A percentile compares a stretch with the other conserved stretches of the same genome.
These are phyloP conservation scores for Phytophthora lateralis DNA, from an alignment of 352 stramenopile species.

Conservation along the genomic window DNA sequence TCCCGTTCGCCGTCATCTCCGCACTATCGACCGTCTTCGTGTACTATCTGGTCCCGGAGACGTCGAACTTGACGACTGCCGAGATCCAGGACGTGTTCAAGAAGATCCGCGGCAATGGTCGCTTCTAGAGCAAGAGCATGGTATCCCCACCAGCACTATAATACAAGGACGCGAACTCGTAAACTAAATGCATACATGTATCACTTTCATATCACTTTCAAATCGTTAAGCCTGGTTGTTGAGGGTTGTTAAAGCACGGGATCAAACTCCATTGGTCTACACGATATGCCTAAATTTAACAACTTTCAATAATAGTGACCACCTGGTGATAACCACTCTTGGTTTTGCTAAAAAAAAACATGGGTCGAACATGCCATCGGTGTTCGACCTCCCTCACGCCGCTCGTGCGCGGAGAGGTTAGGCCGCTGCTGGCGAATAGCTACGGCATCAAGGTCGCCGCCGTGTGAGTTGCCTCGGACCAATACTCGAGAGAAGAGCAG, in stretches of 20 bases:
- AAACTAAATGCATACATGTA: background rate
- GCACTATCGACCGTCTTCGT: slow-evolving; percentile 31
- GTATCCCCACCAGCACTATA: slow-evolving; percentile 3
- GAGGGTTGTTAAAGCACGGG: background rate
- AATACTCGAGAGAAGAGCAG: background rate
- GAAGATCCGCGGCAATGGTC: slow-evolving; percentile 33
- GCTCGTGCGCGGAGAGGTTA: background rate
- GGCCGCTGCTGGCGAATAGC: background rate
- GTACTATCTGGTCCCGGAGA: slow-evolving; percentile 43
- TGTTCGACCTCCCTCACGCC: background rate
- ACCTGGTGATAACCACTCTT: too few relatives aligned
- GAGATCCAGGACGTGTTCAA: slow-evolving; percentile 47
- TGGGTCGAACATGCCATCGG: too few relatives aligned
- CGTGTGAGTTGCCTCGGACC: background rate
- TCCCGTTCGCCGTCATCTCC: slow-evolving; percentile 35
- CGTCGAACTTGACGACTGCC: slow-evolving; percentile 36
- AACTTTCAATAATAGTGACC: too few relatives aligned
- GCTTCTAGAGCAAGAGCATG: slow-evolving; percentile 24
- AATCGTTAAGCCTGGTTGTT: too few relatives aligned
- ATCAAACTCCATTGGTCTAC: too few relatives aligned
- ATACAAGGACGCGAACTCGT: background rate
- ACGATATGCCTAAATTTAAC: too few relatives aligned
- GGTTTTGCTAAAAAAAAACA: too few relatives aligned
- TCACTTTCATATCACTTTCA: background rate
- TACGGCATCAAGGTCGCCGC: slow-evolving; percentile 1